These are phyloP conservation scores for Malus orientalis DNA, from an alignment of 306 rosid species.

Conservation along the genomic window DNA sequence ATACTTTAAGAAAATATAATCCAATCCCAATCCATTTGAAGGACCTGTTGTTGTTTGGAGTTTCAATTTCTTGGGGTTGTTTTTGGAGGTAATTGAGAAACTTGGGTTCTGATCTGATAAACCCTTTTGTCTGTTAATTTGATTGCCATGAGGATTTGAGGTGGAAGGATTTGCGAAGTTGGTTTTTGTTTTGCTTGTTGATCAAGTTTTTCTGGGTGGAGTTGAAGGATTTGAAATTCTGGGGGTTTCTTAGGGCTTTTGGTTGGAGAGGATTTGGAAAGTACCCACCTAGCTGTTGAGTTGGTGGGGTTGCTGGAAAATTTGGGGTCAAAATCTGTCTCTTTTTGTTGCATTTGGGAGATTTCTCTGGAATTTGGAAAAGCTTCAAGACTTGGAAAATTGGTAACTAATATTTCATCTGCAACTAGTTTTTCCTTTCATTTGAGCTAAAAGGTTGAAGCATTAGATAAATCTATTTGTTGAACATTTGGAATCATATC, in stretches of 20 bases:
- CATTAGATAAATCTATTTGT: neutral
- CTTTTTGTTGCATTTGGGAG: neutral
- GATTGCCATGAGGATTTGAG: neutral
- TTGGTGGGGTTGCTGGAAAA: constrained; percentile 9
- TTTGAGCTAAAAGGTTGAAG: neutral
- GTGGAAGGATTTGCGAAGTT: neutral
- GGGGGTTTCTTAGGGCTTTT: neutral
- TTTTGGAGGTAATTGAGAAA: neutral
- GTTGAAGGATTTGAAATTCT: neutral
- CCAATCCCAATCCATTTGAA: neutral
- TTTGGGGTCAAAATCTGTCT: neutral
- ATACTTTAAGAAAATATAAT: neutral
- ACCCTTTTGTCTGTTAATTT: neutral
- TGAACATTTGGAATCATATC: constrained; percentile 4
- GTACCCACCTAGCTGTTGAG: neutral
- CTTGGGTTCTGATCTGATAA: neutral
- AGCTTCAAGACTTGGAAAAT: neutral
- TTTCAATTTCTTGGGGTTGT: neutral
- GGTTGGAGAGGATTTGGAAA: neutral
- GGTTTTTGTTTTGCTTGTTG: neutral
- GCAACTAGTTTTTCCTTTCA: neutral
- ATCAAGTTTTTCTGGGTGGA: neutral
- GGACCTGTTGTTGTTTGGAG: neutral
- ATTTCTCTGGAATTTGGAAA: neutral
- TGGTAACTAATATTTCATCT: neutral